Conservation (phyloP, 345 rosid species). For the Melastoma malabathricum region DNA sequence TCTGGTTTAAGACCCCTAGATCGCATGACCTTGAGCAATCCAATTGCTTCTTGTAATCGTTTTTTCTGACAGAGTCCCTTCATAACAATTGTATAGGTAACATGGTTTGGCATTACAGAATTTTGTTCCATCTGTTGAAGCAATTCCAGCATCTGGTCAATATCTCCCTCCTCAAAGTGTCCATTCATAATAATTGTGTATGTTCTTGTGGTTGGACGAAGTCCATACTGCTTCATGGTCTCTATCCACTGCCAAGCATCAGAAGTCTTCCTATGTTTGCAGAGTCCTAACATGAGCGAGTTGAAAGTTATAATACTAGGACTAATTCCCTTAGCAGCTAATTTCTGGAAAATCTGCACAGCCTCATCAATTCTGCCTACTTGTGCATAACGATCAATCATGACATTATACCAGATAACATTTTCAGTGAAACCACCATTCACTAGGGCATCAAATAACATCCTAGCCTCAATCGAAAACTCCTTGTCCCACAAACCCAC, state of each 20-base stretch:
- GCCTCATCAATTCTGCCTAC: conserved; percentile 41
- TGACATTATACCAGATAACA: conserved; percentile 48
- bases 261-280: conserved; percentile 24
- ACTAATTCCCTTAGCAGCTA: conserved; percentile 28
- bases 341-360: conserved; percentile 22
- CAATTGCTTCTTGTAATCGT: conserved; percentile 31
- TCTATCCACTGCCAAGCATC: conserved; percentile 36
- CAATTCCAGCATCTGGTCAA: conserved; percentile 22
- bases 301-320: conserved; percentile 55
- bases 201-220: conserved; percentile 42
- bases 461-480: conserved; percentile 42
- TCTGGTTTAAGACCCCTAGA: conserved; percentile 39
- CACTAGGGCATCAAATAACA: conserved; percentile 34
- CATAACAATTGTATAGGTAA: conserved; percentile 53
- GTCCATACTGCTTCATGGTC: conserved; percentile 28
- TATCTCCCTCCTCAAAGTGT: conserved; percentile 37
- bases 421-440: conserved; percentile 19
- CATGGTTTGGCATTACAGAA: conserved; percentile 26
- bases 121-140: conserved; percentile 35
- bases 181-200: conserved; percentile 72
- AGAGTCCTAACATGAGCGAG: conserved; percentile 50
- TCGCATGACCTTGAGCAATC: conserved; percentile 34
- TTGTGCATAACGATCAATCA: conserved; percentile 57
- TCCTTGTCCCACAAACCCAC: conserved; percentile 42
- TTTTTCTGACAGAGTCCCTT: conserved; percentile 45